These are phyloP conservation scores for Verticillium dahliae DNA, from an alignment of 2,329 filamentous ascomycete species.

Conservation along the genomic window DNA sequence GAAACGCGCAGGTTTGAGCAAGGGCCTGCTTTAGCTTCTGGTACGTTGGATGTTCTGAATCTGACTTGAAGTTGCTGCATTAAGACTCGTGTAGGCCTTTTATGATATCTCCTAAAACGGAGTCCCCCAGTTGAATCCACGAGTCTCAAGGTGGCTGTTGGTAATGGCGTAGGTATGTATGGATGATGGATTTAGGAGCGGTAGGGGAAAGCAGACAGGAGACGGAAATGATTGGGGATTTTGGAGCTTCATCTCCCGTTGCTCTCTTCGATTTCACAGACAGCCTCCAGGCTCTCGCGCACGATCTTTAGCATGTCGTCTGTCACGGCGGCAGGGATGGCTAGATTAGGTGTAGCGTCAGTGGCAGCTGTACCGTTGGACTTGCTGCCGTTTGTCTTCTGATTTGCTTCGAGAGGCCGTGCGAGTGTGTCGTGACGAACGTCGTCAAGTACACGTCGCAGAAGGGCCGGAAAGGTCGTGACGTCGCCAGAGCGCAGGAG, in stretches of 20 bases:
- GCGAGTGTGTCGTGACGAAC: conserved; percentile 43
- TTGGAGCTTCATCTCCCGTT: background rate
- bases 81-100: too few relatives aligned
- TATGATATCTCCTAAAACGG: too few relatives aligned
- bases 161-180: too few relatives aligned
- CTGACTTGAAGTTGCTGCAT: too few relatives aligned
- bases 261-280: conserved; percentile 30
- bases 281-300: conserved; percentile 48
- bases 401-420: conserved; percentile 14
- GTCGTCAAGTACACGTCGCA: conserved; percentile 55
- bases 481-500: conserved; percentile 55
- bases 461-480: conserved; percentile 53
- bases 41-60: too few relatives aligned
- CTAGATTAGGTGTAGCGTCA: conserved; percentile 32
- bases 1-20: too few relatives aligned
- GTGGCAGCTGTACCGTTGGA: conserved; percentile 9
- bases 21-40: too few relatives aligned
- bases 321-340: conserved; percentile 52
- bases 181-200: too few relatives aligned
- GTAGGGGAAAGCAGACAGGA: too few relatives aligned
- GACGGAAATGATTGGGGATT: too few relatives aligned
- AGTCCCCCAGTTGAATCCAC: too few relatives aligned
- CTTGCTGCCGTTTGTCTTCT: conserved; percentile 18
- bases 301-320: conserved; percentile 57
- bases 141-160: too few relatives aligned